Conservation (phyloP, 2,329 filamentous ascomycete species). For the Ophiocordyceps robertsii region DNA sequence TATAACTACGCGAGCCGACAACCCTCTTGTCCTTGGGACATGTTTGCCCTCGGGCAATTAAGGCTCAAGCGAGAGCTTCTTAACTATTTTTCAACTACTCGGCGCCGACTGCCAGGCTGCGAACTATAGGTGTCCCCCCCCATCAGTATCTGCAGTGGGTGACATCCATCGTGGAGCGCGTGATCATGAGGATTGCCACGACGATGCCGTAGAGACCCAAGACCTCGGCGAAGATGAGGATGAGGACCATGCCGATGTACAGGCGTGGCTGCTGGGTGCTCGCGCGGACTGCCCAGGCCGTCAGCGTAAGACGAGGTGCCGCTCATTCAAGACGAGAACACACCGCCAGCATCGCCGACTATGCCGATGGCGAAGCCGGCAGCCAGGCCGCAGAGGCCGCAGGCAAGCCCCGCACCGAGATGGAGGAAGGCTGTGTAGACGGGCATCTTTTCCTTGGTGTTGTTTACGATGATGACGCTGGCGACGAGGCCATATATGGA, state of each 20-base stretch:
- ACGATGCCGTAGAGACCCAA: constrained; percentile 32
- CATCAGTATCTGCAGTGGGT: constrained; percentile 7
- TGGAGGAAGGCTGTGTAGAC: constrained; percentile 17
- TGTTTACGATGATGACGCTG: constrained; percentile 28
- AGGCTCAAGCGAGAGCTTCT: too few species aligned
- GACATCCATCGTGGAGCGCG: constrained; percentile 23
- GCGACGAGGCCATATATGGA: constrained; percentile 33
- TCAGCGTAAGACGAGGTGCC: too few species aligned
- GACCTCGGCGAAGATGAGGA: constrained; percentile 33
- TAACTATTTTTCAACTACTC: too few species aligned
- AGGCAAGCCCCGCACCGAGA: constrained; percentile 21
- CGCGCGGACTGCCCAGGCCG: constrained; percentile 21
- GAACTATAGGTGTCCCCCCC: too few species aligned
- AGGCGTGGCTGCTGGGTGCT: constrained; percentile 32
- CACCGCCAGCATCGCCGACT: constrained; percentile 30
- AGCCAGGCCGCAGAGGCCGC: constrained; percentile 30
- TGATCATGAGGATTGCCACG: constrained; percentile 34
- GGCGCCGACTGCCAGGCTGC: too few species aligned
- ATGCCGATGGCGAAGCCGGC: constrained; percentile 33
- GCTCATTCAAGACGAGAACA: too few species aligned
- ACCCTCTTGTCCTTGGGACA: too few species aligned
- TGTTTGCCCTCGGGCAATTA: too few species aligned
- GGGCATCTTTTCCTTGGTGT: constrained; percentile 25
- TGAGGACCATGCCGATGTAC: constrained; percentile 32
- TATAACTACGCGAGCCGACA: constrained; percentile 21